A percentile compares a stretch with the other conserved stretches of the same genome.
These are phyloP conservation scores for Cercospora janseana DNA, from an alignment of 2,329 filamentous ascomycete species.

Conservation along the genomic window DNA sequence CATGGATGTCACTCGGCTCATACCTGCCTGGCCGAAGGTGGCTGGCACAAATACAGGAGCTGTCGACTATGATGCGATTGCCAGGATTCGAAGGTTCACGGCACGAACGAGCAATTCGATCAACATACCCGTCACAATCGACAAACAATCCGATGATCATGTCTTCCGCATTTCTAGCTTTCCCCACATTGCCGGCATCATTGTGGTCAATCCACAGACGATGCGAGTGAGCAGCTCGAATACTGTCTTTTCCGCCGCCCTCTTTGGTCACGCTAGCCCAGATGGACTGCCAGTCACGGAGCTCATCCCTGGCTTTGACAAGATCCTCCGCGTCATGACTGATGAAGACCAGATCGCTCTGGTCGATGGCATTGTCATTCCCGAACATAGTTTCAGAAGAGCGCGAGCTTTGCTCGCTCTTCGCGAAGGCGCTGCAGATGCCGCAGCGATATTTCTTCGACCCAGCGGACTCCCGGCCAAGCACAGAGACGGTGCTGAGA, in stretches of 20 bases:
- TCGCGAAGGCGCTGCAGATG: slow-evolving; percentile 75
- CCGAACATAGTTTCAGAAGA: slow-evolving; percentile 91
- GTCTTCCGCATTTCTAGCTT: slow-evolving; percentile 88
- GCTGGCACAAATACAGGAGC: slow-evolving; percentile 69
- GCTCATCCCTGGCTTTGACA: slow-evolving; percentile 83
- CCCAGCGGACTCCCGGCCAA: slow-evolving; percentile 81
- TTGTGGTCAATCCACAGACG: slow-evolving; percentile 78
- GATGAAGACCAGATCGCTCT: slow-evolving; percentile 83
- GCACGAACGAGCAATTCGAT: slow-evolving; percentile 73
- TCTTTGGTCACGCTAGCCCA: slow-evolving; percentile 85
- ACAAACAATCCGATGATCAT: slow-evolving; percentile 66
- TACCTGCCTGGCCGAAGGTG: slow-evolving; percentile 78
- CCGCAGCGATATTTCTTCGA: slow-evolving; percentile 72
- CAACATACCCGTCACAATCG: slow-evolving; percentile 80
- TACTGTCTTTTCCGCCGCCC: slow-evolving; percentile 84
- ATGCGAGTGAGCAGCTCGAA: slow-evolving; percentile 89
- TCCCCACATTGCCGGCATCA: slow-evolving; percentile 94
- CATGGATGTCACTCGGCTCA: slow-evolving; percentile 71
- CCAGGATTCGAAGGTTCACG: slow-evolving; percentile 75
- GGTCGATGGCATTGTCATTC: slow-evolving; percentile 91
- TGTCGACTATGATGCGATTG: slow-evolving; percentile 74
- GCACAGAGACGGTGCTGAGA: slow-evolving; percentile 85
- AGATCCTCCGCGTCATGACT: slow-evolving; percentile 73
- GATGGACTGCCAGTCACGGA: slow-evolving; percentile 77
- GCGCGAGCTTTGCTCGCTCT: slow-evolving; percentile 81